These are phyloP conservation scores for Agapanthus africanus DNA, from an alignment of 106 monocot species.

Conservation along the genomic window DNA sequence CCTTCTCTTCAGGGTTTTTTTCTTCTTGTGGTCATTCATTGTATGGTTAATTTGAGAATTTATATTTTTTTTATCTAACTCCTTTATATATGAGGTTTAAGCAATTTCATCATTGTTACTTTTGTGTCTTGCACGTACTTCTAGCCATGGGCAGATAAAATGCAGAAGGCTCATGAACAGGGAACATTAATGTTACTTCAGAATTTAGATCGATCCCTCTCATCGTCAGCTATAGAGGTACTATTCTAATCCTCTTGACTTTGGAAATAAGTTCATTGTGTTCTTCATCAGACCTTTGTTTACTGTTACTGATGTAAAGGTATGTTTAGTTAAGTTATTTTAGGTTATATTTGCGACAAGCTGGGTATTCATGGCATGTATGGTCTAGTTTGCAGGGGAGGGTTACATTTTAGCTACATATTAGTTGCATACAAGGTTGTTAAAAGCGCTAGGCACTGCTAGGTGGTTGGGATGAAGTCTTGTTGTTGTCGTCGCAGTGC, in stretches of 20 bases:
- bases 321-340: neutral
- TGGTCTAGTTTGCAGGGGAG: too few species aligned
- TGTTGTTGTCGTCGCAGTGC: too few species aligned
- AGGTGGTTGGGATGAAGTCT: too few species aligned
- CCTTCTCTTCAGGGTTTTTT: neutral
- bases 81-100: too few species aligned
- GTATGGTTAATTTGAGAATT: neutral
- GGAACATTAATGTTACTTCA: conserved; percentile 7
- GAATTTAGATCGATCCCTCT: conserved; percentile 2
- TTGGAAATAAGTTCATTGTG: neutral
- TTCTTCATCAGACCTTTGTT: neutral
- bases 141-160: conserved; percentile 2
- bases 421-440: too few species aligned
- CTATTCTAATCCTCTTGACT: neutral
- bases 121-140: neutral
- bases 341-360: too few species aligned
- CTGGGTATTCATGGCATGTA: too few species aligned
- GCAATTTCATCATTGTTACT: neutral
- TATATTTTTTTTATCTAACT: neutral
- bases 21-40: neutral
- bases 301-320: neutral
- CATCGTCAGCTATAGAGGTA: conserved; percentile 9
- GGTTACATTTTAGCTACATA: too few species aligned
- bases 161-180: conserved; percentile 4
- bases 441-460: too few species aligned